Base-by-base conservation (phyloP, 257 asterid species). In the Gentiana dahurica region DNA sequence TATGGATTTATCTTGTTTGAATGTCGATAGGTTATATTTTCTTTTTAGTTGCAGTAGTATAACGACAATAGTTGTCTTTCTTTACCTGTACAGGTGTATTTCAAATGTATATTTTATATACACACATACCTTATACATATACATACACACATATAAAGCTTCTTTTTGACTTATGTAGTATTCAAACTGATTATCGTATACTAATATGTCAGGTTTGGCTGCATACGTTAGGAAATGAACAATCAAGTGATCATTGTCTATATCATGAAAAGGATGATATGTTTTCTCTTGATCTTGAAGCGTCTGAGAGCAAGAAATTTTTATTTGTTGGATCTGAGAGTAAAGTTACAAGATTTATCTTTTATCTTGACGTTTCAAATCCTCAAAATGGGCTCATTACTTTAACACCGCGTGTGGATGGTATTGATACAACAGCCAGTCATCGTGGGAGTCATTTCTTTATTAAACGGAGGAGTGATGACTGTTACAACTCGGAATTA, bases 401-500 rank as follows among this genome's bases (percentile, higher is more conserved):
- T 70, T 81, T 91, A 80, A 85, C 96, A 55, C 87, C 84, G 4
- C 84, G 86, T 36, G 52, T 78, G 74, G 82, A 75, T 70, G 95
- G 98, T 50, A 67, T 73, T 67, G 96, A 81, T 71, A 82, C 96
- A 54, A 69, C 92, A 60, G 92, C 77, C 66, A 87, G 92, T 76
- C 98, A 91, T 69, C 87, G 88, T n/a, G 98, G 98, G 64, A 72
- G 82, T 74, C 92, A 85, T 75, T 87, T 91, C 72, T 85, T 91
- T 65, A 72, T 91, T 49, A 75, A 75, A 65, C 77, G 87, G 73
- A 87, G 94, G 74, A 87, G 88, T 69, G 92, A 84, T 15, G 86
- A 82, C 57, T 81, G 91, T 73, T 83, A 71, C 69, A 91, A 91
- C 69, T 87, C 96, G 8, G 95, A 91, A 72, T 60, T 91, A 64